Conservation (phyloP, 768 basidiomycete species). For the Trametes punicea region DNA sequence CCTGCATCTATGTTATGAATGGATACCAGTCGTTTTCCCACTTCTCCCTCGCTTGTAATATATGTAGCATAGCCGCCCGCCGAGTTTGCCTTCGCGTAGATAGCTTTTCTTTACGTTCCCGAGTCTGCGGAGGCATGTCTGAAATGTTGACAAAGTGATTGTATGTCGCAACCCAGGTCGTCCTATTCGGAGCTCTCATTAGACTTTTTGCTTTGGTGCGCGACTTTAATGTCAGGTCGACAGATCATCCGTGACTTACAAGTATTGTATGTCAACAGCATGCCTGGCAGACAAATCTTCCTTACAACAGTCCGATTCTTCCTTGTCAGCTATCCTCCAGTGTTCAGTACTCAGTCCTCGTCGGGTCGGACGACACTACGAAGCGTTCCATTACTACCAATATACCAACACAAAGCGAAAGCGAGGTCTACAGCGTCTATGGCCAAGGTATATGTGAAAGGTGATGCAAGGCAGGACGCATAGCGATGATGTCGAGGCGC, state of each 20-base stretch:
- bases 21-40: not conserved
- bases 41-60: constrained; percentile 7
- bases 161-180: constrained; percentile 3
- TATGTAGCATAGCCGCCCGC: constrained; percentile 14
- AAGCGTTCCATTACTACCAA: not conserved
- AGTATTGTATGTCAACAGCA: too few relatives aligned
- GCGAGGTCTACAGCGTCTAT: not conserved
- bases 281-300: too few relatives aligned
- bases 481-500: not conserved
- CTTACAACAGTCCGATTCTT: too few relatives aligned
- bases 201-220: too few relatives aligned
- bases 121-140: not conserved
- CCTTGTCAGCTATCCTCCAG: too few relatives aligned
- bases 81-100: not conserved
- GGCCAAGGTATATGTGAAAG: not conserved
- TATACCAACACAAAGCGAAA: not conserved
- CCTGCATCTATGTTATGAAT: too few relatives aligned
- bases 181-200: not conserved
- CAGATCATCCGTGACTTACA: too few relatives aligned
- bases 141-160: not conserved
- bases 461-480: not conserved
- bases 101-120: not conserved
- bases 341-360: not conserved
- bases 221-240: too few relatives aligned
- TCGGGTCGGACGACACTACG: not conserved